Percentiles rank a stretch among this genome's conserved stretches.
phyloP scores from a whole-genome alignment of 2,329 filamentous ascomycete genomes.

The Aspergillus ochraceus region DNA sequence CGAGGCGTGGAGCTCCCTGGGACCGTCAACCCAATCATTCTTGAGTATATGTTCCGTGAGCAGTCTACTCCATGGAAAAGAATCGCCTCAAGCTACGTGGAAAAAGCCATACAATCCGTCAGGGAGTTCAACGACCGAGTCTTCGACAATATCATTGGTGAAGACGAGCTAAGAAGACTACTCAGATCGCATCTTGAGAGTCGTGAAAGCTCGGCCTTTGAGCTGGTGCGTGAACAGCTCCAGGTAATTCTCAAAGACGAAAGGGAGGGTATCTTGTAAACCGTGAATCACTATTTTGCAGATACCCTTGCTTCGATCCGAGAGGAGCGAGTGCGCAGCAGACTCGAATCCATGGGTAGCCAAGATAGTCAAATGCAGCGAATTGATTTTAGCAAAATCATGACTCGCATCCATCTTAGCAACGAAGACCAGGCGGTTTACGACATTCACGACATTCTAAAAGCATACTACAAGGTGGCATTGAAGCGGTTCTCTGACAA shows the following conservation, averaged over 20 bases:
- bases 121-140: background rate
- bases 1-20: background rate
- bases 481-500: slow-evolving; percentile 64
- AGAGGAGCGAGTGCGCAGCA: slow-evolving; percentile 10
- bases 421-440: slow-evolving; percentile 45
- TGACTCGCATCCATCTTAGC: slow-evolving; percentile 25
- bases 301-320: slow-evolving; percentile 35
- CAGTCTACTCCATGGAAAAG: background rate
- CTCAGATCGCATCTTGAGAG: background rate
- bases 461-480: slow-evolving; percentile 63
- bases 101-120: background rate
- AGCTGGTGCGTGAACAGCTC: background rate
- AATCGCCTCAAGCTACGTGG: background rate
- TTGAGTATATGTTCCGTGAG: background rate
- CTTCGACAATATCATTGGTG: background rate
- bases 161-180: background rate
- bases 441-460: slow-evolving; percentile 61
- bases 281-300: slow-evolving; percentile 54
- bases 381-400: background rate
- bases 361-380: background rate
- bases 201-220: background rate
- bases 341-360: slow-evolving; percentile 8
- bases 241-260: slow-evolving; percentile 51
- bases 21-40: background rate
- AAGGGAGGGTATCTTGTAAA: slow-evolving; percentile 45